Base-by-base conservation (phyloP, 2,329 filamentous ascomycete species). In the Aspergillus sp. region DNA sequence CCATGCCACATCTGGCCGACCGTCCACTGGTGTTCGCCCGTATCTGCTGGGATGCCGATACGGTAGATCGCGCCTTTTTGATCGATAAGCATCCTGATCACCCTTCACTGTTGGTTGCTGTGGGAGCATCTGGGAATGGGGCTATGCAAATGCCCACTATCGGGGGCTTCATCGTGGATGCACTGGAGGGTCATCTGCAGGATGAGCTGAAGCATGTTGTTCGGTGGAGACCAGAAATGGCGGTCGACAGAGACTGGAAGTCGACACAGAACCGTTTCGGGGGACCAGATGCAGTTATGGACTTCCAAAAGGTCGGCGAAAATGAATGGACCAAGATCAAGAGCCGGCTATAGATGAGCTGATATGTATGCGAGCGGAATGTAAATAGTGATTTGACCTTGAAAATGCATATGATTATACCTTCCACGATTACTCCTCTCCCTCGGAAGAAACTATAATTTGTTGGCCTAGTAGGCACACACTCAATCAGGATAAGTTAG, bases 41-140 rank as follows among this genome's bases (percentile, higher is more conserved):
- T 5, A 80, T 86, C 50, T 86, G 83, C 69, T 86, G 84, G 84
- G 84, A 83, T 63, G 81, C 82, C 0, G 84, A 86, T 64, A 86
- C 84, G 0, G 78, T 81, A 0, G 80, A 86, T 67, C 76, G 82
- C 1, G 74, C 79, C 41, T 84, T 85, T 59, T 66, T 86, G 5
- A 84, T 86, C 59, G 79, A 79, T 47, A 73, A 69, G 38, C 82
- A 85, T 69, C 82, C 82, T 0, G 69, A 76, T 4, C 74, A 77
- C 49, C 65, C 69, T 25, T 78, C 74, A 32, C 67, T 84, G 19
- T 67, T 81, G 2, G 80, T 12, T 76, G 80, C 13, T 82, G 83
- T 9, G 12, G 53, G 53, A 1, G 53, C 53, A 2, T 55, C 53
- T 19, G 53, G 53, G 2, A 55, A 55, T 25, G 53, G 83, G 73